A percentile compares a stretch with the other conserved stretches of the same genome.
Conservation (phyloP, 176 grass and related monocot species). For the Ensete glaucum region DNA sequence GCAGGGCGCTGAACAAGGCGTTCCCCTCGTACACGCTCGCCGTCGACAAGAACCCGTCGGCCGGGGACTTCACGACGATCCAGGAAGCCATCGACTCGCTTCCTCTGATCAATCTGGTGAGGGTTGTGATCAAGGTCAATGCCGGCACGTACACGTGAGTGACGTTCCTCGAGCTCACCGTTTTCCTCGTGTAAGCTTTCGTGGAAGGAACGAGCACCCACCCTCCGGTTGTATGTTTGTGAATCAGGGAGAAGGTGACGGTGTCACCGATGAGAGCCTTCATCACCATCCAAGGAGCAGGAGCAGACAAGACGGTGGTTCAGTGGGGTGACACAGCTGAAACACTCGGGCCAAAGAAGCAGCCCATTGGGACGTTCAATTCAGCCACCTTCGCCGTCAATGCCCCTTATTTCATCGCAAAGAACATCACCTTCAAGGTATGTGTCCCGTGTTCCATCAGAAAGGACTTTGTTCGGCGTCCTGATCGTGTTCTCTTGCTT, state of each 20-base stretch:
- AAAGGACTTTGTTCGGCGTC: neutral
- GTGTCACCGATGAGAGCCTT: neutral
- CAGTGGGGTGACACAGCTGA: slow-evolving; percentile 16
- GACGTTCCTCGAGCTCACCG: neutral
- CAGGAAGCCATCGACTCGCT: slow-evolving; percentile 80
- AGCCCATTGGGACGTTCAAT: slow-evolving; percentile 6
- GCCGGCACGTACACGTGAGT: slow-evolving; percentile 76
- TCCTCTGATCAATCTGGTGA: slow-evolving; percentile 66
- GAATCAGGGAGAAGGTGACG: slow-evolving; percentile 9
- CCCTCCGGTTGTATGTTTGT: neutral
- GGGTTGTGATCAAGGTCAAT: slow-evolving; percentile 90
- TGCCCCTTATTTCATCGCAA: slow-evolving; percentile 10
- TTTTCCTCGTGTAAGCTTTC: neutral
- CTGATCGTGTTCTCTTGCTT: neutral
- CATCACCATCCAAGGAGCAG: slow-evolving; percentile 9
- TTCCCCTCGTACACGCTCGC: slow-evolving; percentile 47
- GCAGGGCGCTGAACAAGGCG: slow-evolving; percentile 38
- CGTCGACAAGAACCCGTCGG: slow-evolving; percentile 47
- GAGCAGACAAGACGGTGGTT: slow-evolving; percentile 11
- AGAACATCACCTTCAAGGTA: slow-evolving; percentile 23
- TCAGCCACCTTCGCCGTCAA: slow-evolving; percentile 5
- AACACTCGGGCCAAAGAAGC: neutral
- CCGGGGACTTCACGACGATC: slow-evolving; percentile 68
- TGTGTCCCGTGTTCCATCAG: neutral
- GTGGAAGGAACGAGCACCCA: neutral